Evolutionary conservation across 768 basidiomycete species (phyloP), one percentile per base, ranked within the genome.

Genomic region (Boletus tylopilopsis): DNA sequence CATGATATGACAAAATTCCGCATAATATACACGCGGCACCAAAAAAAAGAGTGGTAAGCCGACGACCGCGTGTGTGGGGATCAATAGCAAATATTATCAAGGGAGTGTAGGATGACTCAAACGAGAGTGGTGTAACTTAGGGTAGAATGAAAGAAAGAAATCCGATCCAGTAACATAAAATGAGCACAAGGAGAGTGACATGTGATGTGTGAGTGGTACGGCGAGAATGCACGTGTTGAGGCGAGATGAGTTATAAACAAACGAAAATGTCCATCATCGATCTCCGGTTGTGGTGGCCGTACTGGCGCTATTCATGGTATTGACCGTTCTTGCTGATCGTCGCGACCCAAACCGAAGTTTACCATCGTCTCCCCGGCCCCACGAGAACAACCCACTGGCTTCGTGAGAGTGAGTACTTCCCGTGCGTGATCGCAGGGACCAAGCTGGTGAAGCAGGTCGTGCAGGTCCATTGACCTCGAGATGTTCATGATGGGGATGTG

Each of bases 391-490:
- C 1, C 85, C 79, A 18, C 76, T 76, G 5, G 76, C 75, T n/a
- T 86, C 85, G 54, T 84, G 81, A 6, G 86, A 87, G 42, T 82
- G 77, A 0, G 80, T 63, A 56, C 87, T 88, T n/a, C 87, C 87
- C 2, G 85, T 76, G 22, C 84, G 77, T 19, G 90, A 92, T 16
- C 89, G 84, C 74, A 90, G 84, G 0, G 88, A 90, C 88, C 87
- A 92, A 0, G 87, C 84, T 0, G 89, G 90, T 5, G 90, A 91
- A 16, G 72, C 77, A 3, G 90, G 90, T 21, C 90, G 80, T 4
- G 72, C 64, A 38, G 53, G 72, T 51, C 33, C 69, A 22, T 73
- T 75, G 21, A 77, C 72, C 32, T 86, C 80, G 19, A 84, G 69
- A 54, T 78, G 79, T 38, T 75, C 73, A 40, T 82, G 80, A 32